Evolutionary conservation across 768 basidiomycete species (phyloP).

Genomic region (Mycena epipterygia): DNA sequence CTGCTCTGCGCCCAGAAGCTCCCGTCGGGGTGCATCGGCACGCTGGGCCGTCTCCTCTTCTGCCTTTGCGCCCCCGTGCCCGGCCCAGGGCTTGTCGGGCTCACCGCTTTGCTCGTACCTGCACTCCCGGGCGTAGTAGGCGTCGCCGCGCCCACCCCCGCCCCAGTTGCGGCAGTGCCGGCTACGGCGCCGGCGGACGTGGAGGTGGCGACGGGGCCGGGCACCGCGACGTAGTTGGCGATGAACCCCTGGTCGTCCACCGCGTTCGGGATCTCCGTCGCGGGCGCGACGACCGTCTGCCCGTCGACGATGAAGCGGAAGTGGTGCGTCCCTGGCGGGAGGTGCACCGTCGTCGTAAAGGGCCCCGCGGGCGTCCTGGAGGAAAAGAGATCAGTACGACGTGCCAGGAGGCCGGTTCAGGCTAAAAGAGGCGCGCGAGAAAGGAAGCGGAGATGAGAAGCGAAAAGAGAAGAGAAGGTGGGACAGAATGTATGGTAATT

Average conservation of each 20-base stretch:
- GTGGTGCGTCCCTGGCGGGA: slow-evolving; percentile 93
- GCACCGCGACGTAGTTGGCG: slow-evolving; percentile 92
- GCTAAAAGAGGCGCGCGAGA: too few relatives aligned
- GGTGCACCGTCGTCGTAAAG: slow-evolving; percentile 53
- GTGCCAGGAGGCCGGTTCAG: too few relatives aligned
- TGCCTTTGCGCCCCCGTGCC: too few relatives aligned
- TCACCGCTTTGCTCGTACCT: slow-evolving; percentile 20
- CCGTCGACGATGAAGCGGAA: slow-evolving; percentile 97
- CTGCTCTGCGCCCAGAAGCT: slow-evolving; percentile 36
- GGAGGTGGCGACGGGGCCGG: slow-evolving; percentile 45
- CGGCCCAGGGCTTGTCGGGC: too few relatives aligned
- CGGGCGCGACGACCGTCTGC: slow-evolving; percentile 76
- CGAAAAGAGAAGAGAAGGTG: too few relatives aligned
- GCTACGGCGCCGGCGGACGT: slow-evolving; percentile 43
- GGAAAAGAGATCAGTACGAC: background rate
- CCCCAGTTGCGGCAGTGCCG: slow-evolving; percentile 21
- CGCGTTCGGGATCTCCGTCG: slow-evolving; percentile 80
- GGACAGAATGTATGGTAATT: too few relatives aligned
- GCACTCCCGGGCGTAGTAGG: too few relatives aligned
- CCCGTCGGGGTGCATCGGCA: slow-evolving; percentile 34
- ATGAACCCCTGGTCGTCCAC: slow-evolving; percentile 95
- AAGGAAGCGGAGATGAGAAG: background rate
- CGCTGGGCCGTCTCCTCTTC: slow-evolving; percentile 22
- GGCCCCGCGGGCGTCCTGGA: slow-evolving; percentile 21
- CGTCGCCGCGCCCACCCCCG: slow-evolving; percentile 29